These are phyloP conservation scores for Aegilops sharonensis DNA, from an alignment of 176 grass and related monocot species.

Conservation along the genomic window DNA sequence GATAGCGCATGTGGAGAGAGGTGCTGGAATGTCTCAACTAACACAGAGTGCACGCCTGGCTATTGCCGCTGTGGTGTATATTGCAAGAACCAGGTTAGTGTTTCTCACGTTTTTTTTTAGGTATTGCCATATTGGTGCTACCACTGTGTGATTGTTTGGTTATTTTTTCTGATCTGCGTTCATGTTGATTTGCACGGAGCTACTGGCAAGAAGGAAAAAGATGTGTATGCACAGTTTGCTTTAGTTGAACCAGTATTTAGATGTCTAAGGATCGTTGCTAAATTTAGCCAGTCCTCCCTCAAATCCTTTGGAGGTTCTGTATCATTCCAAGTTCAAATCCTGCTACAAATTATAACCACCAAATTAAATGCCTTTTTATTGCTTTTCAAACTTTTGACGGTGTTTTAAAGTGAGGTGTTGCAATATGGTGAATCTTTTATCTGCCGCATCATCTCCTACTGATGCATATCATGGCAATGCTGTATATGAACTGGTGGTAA, in stretches of 20 bases:
- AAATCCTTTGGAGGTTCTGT: not conserved
- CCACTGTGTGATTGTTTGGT: not conserved
- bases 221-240: not conserved
- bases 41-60: slow-evolving; percentile 90
- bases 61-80: slow-evolving; percentile 80
- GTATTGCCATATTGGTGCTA: not conserved
- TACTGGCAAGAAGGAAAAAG: not conserved
- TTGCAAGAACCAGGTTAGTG: slow-evolving; percentile 87
- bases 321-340: not conserved
- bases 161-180: not conserved
- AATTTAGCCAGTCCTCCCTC: not conserved
- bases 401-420: not conserved
- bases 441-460: not conserved
- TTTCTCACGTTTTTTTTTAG: not conserved
- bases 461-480: not conserved
- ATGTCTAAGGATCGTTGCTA: not conserved
- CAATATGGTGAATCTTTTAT: not conserved
- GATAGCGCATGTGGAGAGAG: slow-evolving; percentile 75
- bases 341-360: not conserved
- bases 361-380: not conserved
- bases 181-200: not conserved
- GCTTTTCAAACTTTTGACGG: not conserved
- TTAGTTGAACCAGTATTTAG: not conserved
- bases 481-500: not conserved
- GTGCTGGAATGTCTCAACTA: slow-evolving; percentile 91